Base-by-base conservation (phyloP, 179 eudicot genomes). In the Monotropa hypopitys region DNA sequence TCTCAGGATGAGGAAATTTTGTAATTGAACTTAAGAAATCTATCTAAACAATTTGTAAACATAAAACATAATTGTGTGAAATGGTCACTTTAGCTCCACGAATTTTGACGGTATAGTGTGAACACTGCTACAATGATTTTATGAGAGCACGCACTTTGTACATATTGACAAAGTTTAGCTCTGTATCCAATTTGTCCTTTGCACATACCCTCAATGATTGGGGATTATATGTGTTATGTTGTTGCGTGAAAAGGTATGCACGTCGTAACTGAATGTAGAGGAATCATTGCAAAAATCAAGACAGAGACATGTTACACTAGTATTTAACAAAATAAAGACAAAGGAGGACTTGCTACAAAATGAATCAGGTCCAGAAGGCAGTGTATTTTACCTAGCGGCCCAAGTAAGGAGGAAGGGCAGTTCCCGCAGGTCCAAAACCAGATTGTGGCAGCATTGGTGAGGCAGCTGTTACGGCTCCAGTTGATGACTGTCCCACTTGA, bases 401-500 rank as follows among this genome's bases (percentile, higher is more conserved):
- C 50, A 78, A 79, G 75, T 66, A 76, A 8, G 84, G 70, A 4
- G 85, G 76, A 47, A 49, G 78, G 15, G 73, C 46, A 26, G 43
- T 51, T 61, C 77, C 78, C 9, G 71, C 43, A 6, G 86, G 79
- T 28, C 78, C 88, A 76, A 70, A 57, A 40, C 83, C 81, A 38
- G 84, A 26, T 45, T 79, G 84, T 28, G 81, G 75, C 77, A 81
- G 78, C 8, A 77, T 30, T 46, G 80, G 74, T 16, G 80, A 57
- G 12, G 73, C 67, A 13, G 81, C 69, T 18, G 73, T 68, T 3
- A 79, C 56, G 7, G 79, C 65, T 47, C 76, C 82, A 2, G 79
- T 72, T 23, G 89, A 78, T 33, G 85, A 78, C 8, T 80, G 84
- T 28, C 89, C 86, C 59, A 74, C 10, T 45, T 85, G 86, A 46